Base-by-base conservation (phyloP, 2,329 filamentous ascomycete species). In the Calonectria multiphialidica region DNA sequence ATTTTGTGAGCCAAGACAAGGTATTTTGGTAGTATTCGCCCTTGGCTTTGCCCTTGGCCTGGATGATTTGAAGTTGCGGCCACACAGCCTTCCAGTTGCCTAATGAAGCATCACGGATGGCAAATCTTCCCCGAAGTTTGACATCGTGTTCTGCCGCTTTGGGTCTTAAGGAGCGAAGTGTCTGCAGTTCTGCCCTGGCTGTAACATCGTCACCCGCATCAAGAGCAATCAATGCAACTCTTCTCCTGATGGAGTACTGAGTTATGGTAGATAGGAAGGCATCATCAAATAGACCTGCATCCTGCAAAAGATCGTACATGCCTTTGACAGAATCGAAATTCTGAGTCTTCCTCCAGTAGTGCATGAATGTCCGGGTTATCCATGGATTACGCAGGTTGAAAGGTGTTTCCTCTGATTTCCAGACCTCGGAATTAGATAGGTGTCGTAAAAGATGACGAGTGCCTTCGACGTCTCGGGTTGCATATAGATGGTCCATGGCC, bases 1-100 rank as follows among this genome's bases (percentile, higher is more conserved):
- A 72, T 50, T 83, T 83, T 3, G 87, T 87, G 2, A 85, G 68
- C 66, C 74, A 78, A 1, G 74, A 71, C 15, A 83, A 70, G 6
- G 79, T 64, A 12, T 73, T 73, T 65, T 81, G 81, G 40, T 81
- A 81, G 16, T 78, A 75, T 18, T 50, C 16, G 13, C 75, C 66
- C 15, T 75, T 68, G 40, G 77, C 73, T 45, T 33, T 49, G 40
- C 28, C 28, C 12, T 65, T 75, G 9, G 66, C 16, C 21, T 69
- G 72, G 18, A 83, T 78, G 12, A 63, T 57, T 23, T 78, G 64
- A 10, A 83, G 72, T 8, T 76, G 68, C 7, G 70, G 57, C 25
- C 67, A 67, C 2, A 77, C 81, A 2, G 74, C 61, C 2, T 78
- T 69, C 82, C 82, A 83, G 9, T 76, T 72, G 4, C 79, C 77